Percentiles rank a stretch among this genome's conserved stretches.
Evolutionary conservation across 208 protist species (phyloP).

Genomic region (Crithidia bombi): DNA sequence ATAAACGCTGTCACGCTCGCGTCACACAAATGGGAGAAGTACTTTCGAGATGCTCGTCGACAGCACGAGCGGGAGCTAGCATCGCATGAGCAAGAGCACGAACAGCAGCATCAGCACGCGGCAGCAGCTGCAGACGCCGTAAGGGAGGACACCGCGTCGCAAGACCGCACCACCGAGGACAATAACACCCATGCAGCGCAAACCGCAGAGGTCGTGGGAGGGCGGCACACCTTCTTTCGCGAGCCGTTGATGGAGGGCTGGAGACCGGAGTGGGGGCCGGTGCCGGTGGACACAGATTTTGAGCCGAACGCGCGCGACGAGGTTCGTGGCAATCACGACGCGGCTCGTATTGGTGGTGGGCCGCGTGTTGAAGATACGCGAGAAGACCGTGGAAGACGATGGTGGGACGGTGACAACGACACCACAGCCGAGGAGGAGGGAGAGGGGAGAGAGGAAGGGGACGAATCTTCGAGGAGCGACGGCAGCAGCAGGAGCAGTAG

Average conservation of each 20-base stretch:
- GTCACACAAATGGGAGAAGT: slow-evolving; percentile 30
- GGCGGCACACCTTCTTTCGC: background rate
- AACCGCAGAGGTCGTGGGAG: background rate
- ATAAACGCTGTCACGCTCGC: slow-evolving; percentile 13
- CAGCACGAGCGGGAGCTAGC: slow-evolving; percentile 11
- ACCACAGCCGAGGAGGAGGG: background rate
- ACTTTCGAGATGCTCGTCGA: slow-evolving; percentile 15
- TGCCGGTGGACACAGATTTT: slow-evolving; percentile 14
- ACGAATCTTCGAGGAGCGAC: background rate
- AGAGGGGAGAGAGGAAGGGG: background rate
- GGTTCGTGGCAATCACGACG: no score
- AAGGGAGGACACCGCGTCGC: background rate
- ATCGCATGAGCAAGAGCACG: background rate
- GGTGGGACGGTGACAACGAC: background rate
- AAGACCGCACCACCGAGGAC: background rate
- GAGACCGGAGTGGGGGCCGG: slow-evolving; percentile 14
- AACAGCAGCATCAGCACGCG: slow-evolving; percentile 4
- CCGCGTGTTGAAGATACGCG: no score
- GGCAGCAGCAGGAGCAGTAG: background rate
- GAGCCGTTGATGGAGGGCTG: background rate
- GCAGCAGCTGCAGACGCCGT: background rate
- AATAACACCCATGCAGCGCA: background rate
- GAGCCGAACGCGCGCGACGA: background rate
- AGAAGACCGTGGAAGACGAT: background rate
- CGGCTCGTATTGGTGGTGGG: no score